Evolutionary conservation across 2,329 filamentous ascomycete genomes (phyloP).

Genomic region (Alternaria sp.): DNA sequence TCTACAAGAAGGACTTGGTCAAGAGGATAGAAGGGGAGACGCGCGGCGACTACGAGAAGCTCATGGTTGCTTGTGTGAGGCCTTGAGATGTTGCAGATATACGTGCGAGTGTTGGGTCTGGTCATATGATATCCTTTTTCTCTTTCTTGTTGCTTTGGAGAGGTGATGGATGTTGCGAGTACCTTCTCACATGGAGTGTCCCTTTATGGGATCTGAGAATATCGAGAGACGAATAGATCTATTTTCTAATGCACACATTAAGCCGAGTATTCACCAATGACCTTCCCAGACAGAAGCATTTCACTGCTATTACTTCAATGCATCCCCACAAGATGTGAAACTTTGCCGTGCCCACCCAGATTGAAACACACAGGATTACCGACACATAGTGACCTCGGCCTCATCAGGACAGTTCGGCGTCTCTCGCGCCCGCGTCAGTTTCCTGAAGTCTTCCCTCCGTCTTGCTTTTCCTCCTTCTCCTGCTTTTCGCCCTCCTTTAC

Average conservation of each 20-base stretch:
- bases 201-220: neutral
- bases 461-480: neutral
- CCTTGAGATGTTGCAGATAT: conserved; percentile 6
- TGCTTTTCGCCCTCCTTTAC: neutral
- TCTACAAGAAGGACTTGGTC: conserved; percentile 71
- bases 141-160: neutral
- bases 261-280: neutral
- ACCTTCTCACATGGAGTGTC: rapidly evolving
- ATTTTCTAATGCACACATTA: neutral
- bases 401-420: neutral
- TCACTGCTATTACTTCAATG: neutral
- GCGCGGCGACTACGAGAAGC: conserved; percentile 78
- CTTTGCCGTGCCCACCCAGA: neutral
- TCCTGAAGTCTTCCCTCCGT: neutral
- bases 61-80: conserved; percentile 72
- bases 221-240: neutral
- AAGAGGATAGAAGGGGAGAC: conserved; percentile 81
- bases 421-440: neutral
- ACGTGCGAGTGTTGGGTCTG: neutral
- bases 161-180: neutral
- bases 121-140: conserved; percentile 1
- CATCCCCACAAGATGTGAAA: neutral
- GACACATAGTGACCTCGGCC: neutral
- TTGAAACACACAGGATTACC: neutral
- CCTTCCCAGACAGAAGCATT: neutral